Conservation (phyloP, 176 grass and related monocot genomes). For the Microstegium vimineum region DNA sequence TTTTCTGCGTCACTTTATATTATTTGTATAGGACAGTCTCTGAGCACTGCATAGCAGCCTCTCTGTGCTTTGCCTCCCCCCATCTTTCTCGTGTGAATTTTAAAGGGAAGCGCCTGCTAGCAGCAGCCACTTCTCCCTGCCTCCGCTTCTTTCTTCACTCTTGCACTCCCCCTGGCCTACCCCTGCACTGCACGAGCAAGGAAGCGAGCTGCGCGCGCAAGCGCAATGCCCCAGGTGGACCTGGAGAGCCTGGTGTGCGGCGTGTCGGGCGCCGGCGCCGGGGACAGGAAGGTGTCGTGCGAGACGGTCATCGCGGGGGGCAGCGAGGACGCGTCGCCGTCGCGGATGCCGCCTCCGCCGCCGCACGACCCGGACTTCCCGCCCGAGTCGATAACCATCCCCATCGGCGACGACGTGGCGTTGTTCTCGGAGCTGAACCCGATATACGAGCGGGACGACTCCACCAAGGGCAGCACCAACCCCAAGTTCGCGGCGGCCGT, state of each 20-base stretch:
- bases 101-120: slow-evolving; percentile 25
- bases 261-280: slow-evolving; percentile 32
- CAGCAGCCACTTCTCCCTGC: slow-evolving; percentile 11
- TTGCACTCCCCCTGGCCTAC: not conserved
- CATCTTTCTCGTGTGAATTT: slow-evolving; percentile 29
- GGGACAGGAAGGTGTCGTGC: slow-evolving; percentile 67
- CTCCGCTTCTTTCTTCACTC: not conserved
- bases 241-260: slow-evolving; percentile 53
- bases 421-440: slow-evolving; percentile 74
- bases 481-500: slow-evolving; percentile 54
- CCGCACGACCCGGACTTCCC: slow-evolving; percentile 64
- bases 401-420: slow-evolving; percentile 57
- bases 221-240: slow-evolving; percentile 51
- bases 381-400: slow-evolving; percentile 72
- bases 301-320: slow-evolving; percentile 46
- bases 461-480: slow-evolving; percentile 91
- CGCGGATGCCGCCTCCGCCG: slow-evolving; percentile 13
- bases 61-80: slow-evolving; percentile 9
- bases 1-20: slow-evolving; percentile 12
- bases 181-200: not conserved
- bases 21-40: slow-evolving; percentile 28
- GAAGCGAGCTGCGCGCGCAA: slow-evolving; percentile 2
- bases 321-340: slow-evolving; percentile 29
- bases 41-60: slow-evolving; percentile 36
- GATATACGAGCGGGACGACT: slow-evolving; percentile 95